Evolutionary conservation across 345 rosid genomes (phyloP), one percentile per base, ranked within the genome.

Genomic region (Ceriops zippeliana): DNA sequence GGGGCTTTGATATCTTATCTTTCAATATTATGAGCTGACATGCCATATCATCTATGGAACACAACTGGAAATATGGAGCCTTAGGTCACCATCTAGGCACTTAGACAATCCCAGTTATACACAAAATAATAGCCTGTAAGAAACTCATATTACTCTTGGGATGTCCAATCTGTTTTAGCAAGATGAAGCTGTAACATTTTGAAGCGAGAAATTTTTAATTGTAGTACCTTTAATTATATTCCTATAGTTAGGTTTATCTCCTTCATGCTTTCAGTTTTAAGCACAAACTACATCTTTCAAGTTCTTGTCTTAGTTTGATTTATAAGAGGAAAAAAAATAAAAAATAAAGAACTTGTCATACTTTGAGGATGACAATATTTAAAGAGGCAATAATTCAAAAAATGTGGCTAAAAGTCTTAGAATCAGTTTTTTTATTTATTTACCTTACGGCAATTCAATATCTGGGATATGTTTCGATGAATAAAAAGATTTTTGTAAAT

Each of bases 231-330:
- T 42, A 42, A 15, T 13, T 42, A 17, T 13, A 42, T 17, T 42
- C 47, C 49, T 42, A 13, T 17, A 42, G 49, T 13, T 13, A 42
- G 47, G 3, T 42, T 13, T 11, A 42, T 13, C 47, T 42, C 49
- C 49, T 42, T 42, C 13, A 42, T 3, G 5, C 49, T 13, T 42
- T 42, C 49, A 42, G 17, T 37, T 66, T 10, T 30, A 34, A n/a
- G 49, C 27, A 11, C 6, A 42, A 21, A 24, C 31, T 35, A 19
- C 56, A 42, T 52, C 30, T 56, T 74, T 58, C 65, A 63, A 58
- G 47, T 49, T 51, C 37, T 7, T 34, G 37, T 34, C 34, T 27
- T 22, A 19, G 27, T 21, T 34, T 62, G 38, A 34, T 20, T 53
- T 20, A 17, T n/a, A 63, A 21, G 2, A 30, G 17, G 6, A 15